phyloP scores from a whole-genome alignment of 2,329 filamentous ascomycete species.

The Tolypocladium sp. region DNA sequence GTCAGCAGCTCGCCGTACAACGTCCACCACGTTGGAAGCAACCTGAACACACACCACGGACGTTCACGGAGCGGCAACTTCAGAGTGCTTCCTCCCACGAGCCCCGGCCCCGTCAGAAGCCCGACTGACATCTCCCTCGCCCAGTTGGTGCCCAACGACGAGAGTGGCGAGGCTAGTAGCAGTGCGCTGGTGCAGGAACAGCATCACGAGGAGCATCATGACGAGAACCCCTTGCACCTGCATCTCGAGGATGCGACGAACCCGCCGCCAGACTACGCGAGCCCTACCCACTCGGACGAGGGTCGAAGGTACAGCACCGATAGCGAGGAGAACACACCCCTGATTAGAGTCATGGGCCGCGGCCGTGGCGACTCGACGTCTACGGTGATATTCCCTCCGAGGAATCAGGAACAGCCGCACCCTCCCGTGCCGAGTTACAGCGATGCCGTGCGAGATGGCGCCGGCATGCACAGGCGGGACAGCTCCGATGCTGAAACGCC shows the following conservation, averaged over 20 bases:
- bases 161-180: constrained; percentile 52
- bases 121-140: constrained; percentile 94
- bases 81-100: constrained; percentile 65
- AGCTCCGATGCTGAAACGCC: constrained; percentile 11
- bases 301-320: constrained; percentile 48
- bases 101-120: constrained; percentile 80
- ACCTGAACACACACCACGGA: constrained; percentile 54
- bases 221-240: constrained; percentile 28
- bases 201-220: constrained; percentile 14
- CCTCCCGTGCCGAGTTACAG: constrained; percentile 79
- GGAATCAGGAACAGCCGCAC: constrained; percentile 10
- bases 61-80: constrained; percentile 72
- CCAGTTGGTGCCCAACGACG: constrained; percentile 64
- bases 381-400: constrained; percentile 6
- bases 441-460: constrained; percentile 55
- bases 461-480: constrained; percentile 15
- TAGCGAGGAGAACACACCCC: constrained; percentile 45
- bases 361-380: constrained; percentile 39
- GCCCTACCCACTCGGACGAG: constrained; percentile 51
- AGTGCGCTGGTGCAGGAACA: constrained; percentile 10
- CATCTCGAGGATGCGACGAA: constrained; percentile 46
- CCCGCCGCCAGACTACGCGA: constrained; percentile 64
- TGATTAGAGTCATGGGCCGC: constrained; percentile 41
- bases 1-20: constrained; percentile 24
- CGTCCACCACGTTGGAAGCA: constrained; percentile 33